Conservation (phyloP, 176 grass and related monocot species). For the Cenchrus americanus region DNA sequence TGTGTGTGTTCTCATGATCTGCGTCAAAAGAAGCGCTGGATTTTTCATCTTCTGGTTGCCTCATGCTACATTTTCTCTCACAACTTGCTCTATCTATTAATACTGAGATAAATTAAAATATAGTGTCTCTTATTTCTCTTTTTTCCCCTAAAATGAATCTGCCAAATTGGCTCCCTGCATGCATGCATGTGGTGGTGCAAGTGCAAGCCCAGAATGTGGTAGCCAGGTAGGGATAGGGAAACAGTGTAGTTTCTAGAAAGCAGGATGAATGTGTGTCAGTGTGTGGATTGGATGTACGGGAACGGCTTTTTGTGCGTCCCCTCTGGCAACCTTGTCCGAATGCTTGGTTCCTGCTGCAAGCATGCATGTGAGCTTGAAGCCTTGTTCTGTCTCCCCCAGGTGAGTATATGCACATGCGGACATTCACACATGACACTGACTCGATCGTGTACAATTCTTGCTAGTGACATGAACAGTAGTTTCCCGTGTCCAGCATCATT, state of each 20-base stretch:
- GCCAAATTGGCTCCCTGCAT: too few species aligned
- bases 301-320: slow-evolving; percentile 12
- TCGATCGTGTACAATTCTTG: background rate
- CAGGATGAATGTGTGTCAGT: background rate
- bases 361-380: slow-evolving; percentile 28
- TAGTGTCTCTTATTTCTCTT: too few species aligned
- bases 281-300: slow-evolving; percentile 23
- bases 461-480: background rate
- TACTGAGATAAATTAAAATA: too few species aligned
- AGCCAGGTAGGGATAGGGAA: background rate
- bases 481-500: slow-evolving; percentile 14
- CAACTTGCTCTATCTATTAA: too few species aligned
- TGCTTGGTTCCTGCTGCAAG: background rate
- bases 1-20: background rate
- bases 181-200: background rate
- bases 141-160: too few species aligned
- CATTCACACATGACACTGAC: background rate
- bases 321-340: slow-evolving; percentile 37
- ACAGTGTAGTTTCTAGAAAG: slow-evolving; percentile 34
- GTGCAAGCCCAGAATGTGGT: background rate
- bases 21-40: background rate
- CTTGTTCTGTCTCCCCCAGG: slow-evolving; percentile 25
- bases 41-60: background rate
- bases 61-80: too few species aligned
- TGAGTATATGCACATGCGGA: background rate